Evolutionary conservation across 805 yeast species (phyloP), one percentile per base, ranked within the genome.

Genomic region (Clavispora fructus): DNA sequence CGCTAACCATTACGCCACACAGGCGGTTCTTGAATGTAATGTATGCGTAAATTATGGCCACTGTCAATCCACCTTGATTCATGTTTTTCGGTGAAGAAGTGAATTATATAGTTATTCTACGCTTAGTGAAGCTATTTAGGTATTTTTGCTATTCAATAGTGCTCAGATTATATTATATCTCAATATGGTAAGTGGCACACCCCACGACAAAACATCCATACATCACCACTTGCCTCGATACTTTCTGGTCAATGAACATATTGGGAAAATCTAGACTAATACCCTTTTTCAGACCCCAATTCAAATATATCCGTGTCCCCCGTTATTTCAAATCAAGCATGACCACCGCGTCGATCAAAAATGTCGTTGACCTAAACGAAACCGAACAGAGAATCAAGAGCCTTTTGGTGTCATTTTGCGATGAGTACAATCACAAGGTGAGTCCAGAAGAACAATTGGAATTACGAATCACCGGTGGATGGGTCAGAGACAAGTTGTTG

Each of bases 401-500:
- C 32, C 51, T 77, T 10, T 58, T 78, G 31, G 68, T 68, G 16
- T 71, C 68, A 31, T 78, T 67, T 54, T 70, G 74, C 56, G 52
- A 57, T 39, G 51, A 58, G 40, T 69, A 73, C 53, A 74, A 75
- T 49, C 25, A 51, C 11, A 40, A 48, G 3, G 43, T 43, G 12
- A 26, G 40, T 16, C 42, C 44, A 10, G 43, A 54, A 50, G 33
- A 59, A 16, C 57, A 52, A n/a, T 61, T 84, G 9, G 83, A 76
- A 39, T 71, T 87, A 12, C 65, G 99, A 49, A 87, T 94, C 54
- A 91, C 97, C 0, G 99, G 99, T 31, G 99, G 99, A 0, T 92
- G 99, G 99, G 99, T 94, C 2, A 77, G 99, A 56, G 99, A 94
- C 64, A 94, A 94, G 66, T 69, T 94, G 27, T 69, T 94, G 28